Percentiles rank a stretch among this genome's conserved stretches.
phyloP scores from a whole-genome alignment of 306 rosid species.

The Sechiopsis laciniata region DNA sequence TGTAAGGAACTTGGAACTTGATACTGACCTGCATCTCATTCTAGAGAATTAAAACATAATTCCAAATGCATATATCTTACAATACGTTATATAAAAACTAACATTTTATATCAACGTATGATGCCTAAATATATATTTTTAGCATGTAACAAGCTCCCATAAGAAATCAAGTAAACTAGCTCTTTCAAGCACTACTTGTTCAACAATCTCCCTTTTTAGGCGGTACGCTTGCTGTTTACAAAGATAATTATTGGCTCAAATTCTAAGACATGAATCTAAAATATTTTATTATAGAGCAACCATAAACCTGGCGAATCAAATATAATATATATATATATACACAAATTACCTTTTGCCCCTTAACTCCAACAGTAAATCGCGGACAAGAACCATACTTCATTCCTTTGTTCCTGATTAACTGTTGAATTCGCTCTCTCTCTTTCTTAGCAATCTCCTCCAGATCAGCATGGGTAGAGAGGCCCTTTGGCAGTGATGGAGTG shows the following conservation, averaged over 20 bases:
- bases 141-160: background rate
- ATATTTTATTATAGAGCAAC: background rate
- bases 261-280: background rate
- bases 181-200: background rate
- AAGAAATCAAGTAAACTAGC: background rate
- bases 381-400: conserved; percentile 52
- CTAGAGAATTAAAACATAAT: background rate
- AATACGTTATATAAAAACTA: background rate
- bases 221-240: no score
- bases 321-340: no score
- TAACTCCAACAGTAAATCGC: conserved; percentile 52
- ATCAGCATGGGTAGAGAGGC: conserved; percentile 25
- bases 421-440: conserved; percentile 49
- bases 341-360: conserved; percentile 64
- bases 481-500: conserved; percentile 28
- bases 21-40: conserved; percentile 45
- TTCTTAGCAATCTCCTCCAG: conserved; percentile 53
- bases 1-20: conserved; percentile 69
- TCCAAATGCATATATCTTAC: background rate
- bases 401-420: conserved; percentile 49
- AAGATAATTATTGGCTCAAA: background rate
- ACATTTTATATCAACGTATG: background rate
- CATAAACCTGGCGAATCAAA: background rate
- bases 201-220: background rate
- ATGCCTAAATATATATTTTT: background rate